A percentile compares a stretch with the other conserved stretches of the same genome.
Evolutionary conservation across 208 protist genomes (phyloP).

Genomic region (Trypanosoma conorhini): DNA sequence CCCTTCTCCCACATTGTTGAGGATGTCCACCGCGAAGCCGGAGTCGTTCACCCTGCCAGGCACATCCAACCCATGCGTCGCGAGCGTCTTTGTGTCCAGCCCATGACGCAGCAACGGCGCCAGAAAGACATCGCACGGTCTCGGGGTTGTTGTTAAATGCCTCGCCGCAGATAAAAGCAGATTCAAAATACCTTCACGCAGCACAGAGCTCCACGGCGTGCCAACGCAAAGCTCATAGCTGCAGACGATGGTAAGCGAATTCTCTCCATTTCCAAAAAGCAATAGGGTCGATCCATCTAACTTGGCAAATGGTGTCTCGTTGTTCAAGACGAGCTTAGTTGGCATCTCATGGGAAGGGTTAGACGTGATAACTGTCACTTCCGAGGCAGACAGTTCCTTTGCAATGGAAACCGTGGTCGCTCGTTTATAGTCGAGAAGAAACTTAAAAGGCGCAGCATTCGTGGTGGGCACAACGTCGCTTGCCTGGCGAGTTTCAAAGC

Average conservation of each 20-base stretch:
- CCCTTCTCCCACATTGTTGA: slow-evolving; percentile 57
- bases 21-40: slow-evolving; percentile 50
- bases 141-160: slow-evolving; percentile 41
- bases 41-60: slow-evolving; percentile 29
- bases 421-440: slow-evolving; percentile 58
- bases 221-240: slow-evolving; percentile 71
- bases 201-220: slow-evolving; percentile 35
- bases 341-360: slow-evolving; percentile 29
- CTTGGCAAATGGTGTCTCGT: slow-evolving; percentile 47
- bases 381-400: slow-evolving; percentile 41
- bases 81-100: slow-evolving; percentile 51
- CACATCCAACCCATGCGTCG: slow-evolving; percentile 49
- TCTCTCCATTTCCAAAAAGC: slow-evolving; percentile 67
- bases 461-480: slow-evolving; percentile 66
- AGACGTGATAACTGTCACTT: slow-evolving; percentile 43
- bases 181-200: slow-evolving; percentile 51
- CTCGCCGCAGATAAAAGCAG: slow-evolving; percentile 48
- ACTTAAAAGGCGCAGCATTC: slow-evolving; percentile 45
- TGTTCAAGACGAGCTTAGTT: slow-evolving; percentile 43
- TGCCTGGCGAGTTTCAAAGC: slow-evolving; percentile 74
- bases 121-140: slow-evolving; percentile 34
- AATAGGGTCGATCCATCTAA: slow-evolving; percentile 57
- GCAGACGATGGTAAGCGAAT: slow-evolving; percentile 67
- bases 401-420: slow-evolving; percentile 56
- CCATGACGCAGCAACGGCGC: slow-evolving; percentile 67